Percentiles rank a stretch among this genome's conserved stretches.
These are phyloP conservation scores for Diospyros kaki DNA, from an alignment of 148 eudicot species.

Conservation along the genomic window DNA sequence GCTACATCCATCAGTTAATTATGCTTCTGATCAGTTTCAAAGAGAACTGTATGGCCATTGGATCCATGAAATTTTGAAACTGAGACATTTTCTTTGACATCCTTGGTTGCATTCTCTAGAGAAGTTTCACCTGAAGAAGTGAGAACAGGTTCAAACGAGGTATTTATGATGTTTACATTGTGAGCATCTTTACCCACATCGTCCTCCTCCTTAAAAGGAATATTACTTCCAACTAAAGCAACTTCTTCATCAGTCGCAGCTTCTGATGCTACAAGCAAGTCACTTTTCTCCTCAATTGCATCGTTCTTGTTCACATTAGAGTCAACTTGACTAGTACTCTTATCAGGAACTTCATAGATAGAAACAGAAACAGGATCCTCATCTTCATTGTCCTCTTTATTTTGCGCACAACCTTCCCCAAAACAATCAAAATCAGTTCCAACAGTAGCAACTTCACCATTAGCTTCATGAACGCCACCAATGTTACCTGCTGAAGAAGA, in stretches of 20 bases:
- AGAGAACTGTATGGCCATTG: background rate
- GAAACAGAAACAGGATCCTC: constrained; percentile 5
- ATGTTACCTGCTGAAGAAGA: constrained; percentile 1
- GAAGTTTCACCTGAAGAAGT: constrained; percentile 12
- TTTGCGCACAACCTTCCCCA: constrained; percentile 12
- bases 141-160: background rate
- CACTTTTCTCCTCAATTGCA: constrained; percentile 5
- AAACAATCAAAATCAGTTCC: constrained; percentile 17
- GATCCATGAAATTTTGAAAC: background rate
- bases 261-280: constrained; percentile 11
- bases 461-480: constrained; percentile 8
- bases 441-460: constrained; percentile 16
- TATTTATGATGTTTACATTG: background rate
- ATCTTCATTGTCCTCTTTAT: constrained; percentile 3
- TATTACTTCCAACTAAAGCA: constrained; percentile 2
- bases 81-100: constrained; percentile 1
- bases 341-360: background rate
- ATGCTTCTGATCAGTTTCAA: too few species aligned
- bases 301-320: background rate
- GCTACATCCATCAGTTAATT: too few species aligned
- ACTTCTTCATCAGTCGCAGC: background rate
- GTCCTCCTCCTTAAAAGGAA: background rate
- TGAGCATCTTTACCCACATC: constrained; percentile 3
- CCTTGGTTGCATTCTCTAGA: constrained; percentile 10
- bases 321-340: background rate